Evolutionary conservation across 2,329 filamentous ascomycete genomes (phyloP).

Genomic region (Albifimbria verrucaria): DNA sequence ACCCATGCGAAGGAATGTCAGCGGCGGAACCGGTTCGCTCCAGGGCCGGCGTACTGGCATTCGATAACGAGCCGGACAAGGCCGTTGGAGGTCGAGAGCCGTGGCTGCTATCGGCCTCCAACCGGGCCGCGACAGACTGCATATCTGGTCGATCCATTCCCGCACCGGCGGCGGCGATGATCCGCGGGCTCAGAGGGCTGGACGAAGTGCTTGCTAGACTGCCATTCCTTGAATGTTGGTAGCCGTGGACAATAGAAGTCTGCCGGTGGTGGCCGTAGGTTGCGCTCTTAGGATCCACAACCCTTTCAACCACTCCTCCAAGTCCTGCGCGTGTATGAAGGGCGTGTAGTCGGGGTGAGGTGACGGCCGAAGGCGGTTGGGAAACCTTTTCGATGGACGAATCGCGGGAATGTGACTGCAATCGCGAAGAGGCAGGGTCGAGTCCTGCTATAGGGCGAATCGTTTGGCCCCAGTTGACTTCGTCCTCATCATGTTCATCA

Average conservation of each 20-base stretch:
- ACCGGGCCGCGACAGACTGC: slow-evolving; percentile 39
- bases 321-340: slow-evolving; percentile 38
- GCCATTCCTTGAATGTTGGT: slow-evolving; percentile 88
- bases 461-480: slow-evolving; percentile 48
- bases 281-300: slow-evolving; percentile 51
- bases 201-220: slow-evolving; percentile 77
- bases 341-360: slow-evolving; percentile 37
- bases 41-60: slow-evolving; percentile 15
- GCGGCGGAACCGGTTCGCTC: slow-evolving; percentile 46
- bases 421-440: slow-evolving; percentile 36
- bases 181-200: slow-evolving; percentile 84
- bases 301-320: slow-evolving; percentile 45
- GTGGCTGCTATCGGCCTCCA: slow-evolving; percentile 40
- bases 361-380: slow-evolving; percentile 24
- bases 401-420: slow-evolving; percentile 52
- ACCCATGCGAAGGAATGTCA: slow-evolving; percentile 40
- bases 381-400: slow-evolving; percentile 55
- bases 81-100: slow-evolving; percentile 43
- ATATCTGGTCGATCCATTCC: slow-evolving; percentile 53
- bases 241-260: slow-evolving; percentile 94
- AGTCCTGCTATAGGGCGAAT: slow-evolving; percentile 41
- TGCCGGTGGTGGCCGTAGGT: slow-evolving; percentile 87
- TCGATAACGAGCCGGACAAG: slow-evolving; percentile 37
- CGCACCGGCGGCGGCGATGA: slow-evolving; percentile 68
- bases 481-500: slow-evolving; percentile 51